phyloP scores from a whole-genome alignment of 129 eudicot species.

The Solidago caesia region DNA sequence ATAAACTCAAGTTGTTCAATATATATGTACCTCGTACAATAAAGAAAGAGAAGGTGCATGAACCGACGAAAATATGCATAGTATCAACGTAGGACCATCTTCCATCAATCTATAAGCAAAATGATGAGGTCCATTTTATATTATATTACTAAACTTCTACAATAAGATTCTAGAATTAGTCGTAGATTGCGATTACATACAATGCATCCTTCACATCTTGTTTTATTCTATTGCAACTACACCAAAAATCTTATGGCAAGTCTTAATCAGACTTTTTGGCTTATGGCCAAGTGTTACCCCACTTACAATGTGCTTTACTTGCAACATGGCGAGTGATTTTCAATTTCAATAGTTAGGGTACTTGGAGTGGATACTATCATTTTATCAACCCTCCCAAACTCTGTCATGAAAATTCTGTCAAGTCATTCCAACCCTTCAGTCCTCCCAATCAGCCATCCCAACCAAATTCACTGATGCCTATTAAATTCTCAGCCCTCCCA shows the following conservation, averaged over 20 bases:
- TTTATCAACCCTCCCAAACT: too few species aligned
- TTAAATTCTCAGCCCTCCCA: too few species aligned
- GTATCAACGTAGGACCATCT: constrained; percentile 9
- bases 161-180: constrained; percentile 23
- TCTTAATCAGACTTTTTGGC: constrained; percentile 32
- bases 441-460: too few species aligned
- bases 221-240: constrained; percentile 25
- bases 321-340: constrained; percentile 14
- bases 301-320: constrained; percentile 11
- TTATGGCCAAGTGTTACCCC: constrained; percentile 11
- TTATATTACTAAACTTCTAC: constrained; percentile 21
- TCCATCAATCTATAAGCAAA: constrained; percentile 14
- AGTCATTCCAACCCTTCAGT: too few species aligned
- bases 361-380: too few species aligned
- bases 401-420: too few species aligned
- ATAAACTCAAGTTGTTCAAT: constrained; percentile 27
- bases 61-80: constrained; percentile 11
- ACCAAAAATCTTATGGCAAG: constrained; percentile 27
- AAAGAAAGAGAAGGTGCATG: constrained; percentile 29
- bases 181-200: constrained; percentile 26
- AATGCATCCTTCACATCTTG: constrained; percentile 22
- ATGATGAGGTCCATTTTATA: constrained; percentile 14
- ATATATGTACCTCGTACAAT: constrained; percentile 18
- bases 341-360: background rate
- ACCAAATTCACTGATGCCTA: too few species aligned